phyloP scores from a whole-genome alignment of 2,329 filamentous ascomycete species.

The Plectosphaerella cucumerina region DNA sequence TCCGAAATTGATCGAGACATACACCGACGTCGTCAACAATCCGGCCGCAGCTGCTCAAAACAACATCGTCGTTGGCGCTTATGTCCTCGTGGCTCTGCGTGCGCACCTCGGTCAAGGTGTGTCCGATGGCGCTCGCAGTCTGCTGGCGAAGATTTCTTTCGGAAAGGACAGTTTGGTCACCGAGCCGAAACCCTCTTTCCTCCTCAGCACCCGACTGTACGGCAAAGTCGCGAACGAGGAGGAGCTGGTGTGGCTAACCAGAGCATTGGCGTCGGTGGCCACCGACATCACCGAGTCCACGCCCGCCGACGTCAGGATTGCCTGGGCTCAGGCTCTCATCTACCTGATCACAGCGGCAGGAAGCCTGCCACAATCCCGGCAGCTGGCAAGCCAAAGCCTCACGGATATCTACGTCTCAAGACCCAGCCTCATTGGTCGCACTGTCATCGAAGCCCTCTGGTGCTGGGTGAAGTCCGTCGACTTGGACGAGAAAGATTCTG shows the following conservation, averaged over 20 bases:
- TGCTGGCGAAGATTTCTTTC: neutral
- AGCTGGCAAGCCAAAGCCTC: conserved; percentile 57
- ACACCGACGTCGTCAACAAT: conserved; percentile 75
- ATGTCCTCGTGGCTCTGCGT: conserved; percentile 58
- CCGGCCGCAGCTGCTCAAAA: conserved; percentile 75
- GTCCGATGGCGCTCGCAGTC: neutral
- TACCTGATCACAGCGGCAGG: conserved; percentile 65
- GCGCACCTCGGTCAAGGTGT: neutral
- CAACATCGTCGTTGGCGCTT: conserved; percentile 75
- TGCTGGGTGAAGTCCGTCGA: conserved; percentile 68
- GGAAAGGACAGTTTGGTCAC: conserved; percentile 40
- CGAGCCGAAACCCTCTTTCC: conserved; percentile 81
- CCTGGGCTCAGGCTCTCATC: conserved; percentile 85
- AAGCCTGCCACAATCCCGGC: conserved; percentile 59
- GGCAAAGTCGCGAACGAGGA: conserved; percentile 71
- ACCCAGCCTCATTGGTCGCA: conserved; percentile 53
- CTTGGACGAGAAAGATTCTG: conserved; percentile 71
- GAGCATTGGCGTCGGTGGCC: conserved; percentile 62
- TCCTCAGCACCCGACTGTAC: conserved; percentile 81
- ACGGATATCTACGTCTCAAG: conserved; percentile 60
- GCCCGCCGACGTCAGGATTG: conserved; percentile 47
- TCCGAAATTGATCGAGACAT: conserved; percentile 60
- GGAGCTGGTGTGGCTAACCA: conserved; percentile 73
- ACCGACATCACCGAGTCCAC: conserved; percentile 46
- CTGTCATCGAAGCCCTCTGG: conserved; percentile 74